phyloP scores from a whole-genome alignment of 2,329 filamentous ascomycete genomes.

The Xylaria sp. region DNA sequence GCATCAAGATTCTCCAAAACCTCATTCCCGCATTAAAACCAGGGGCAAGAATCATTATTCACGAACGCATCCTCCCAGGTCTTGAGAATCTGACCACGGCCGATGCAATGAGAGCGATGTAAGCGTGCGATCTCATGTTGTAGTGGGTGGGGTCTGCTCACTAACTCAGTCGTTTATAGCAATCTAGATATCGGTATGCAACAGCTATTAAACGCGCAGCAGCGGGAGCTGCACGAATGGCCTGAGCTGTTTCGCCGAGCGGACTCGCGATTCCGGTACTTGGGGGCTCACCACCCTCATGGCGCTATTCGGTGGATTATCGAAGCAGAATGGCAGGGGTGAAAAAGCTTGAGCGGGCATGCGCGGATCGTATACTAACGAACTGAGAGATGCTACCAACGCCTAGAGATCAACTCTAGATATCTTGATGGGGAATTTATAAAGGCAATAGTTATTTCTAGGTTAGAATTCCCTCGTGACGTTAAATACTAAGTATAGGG shows the following conservation, averaged over 20 bases:
- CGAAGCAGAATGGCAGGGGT: conserved; percentile 41
- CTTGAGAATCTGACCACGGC: conserved; percentile 30
- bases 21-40: conserved; percentile 45
- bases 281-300: conserved; percentile 37
- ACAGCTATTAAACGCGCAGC: conserved; percentile 41
- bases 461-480: no score
- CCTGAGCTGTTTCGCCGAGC: conserved; percentile 39
- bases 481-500: no score
- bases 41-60: conserved; percentile 39
- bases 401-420: no score
- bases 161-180: conserved; percentile 12
- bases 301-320: conserved; percentile 43
- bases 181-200: conserved; percentile 43
- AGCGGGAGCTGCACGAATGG: conserved; percentile 43
- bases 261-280: conserved; percentile 37
- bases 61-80: conserved; percentile 40
- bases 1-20: conserved; percentile 46
- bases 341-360: no score
- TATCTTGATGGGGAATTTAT: no score
- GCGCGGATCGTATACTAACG: no score
- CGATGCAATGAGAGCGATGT: conserved; percentile 43
- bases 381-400: no score
- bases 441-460: no score
- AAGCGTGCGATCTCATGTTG: conserved; percentile 13
- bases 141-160: background rate